These are phyloP conservation scores for Paxillus involutus DNA, from an alignment of 768 basidiomycete genomes.

Conservation along the genomic window DNA sequence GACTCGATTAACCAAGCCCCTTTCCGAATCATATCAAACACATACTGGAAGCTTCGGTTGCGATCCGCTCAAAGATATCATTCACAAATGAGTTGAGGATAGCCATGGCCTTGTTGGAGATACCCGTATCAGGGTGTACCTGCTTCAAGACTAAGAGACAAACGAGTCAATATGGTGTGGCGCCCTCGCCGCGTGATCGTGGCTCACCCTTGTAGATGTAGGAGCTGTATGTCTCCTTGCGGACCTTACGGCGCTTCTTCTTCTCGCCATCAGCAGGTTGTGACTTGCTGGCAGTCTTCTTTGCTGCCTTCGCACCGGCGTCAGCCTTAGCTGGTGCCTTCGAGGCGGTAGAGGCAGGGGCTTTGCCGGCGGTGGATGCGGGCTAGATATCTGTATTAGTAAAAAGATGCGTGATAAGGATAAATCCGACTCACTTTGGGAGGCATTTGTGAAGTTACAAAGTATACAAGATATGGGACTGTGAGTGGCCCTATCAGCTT, in stretches of 20 bases:
- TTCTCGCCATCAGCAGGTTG: slow-evolving; percentile 61
- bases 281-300: slow-evolving; percentile 61
- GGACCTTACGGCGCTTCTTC: slow-evolving; percentile 78
- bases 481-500: slow-evolving; percentile 10
- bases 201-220: slow-evolving; percentile 79
- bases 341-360: slow-evolving; percentile 52
- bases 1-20: background rate
- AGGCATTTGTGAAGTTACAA: slow-evolving; percentile 34
- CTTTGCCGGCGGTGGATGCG: slow-evolving; percentile 39
- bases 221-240: slow-evolving; percentile 82
- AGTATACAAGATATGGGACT: slow-evolving; percentile 32
- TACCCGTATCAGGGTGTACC: slow-evolving; percentile 92
- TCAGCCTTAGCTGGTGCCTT: slow-evolving; percentile 54
- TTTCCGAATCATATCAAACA: slow-evolving; percentile 4
- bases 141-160: slow-evolving; percentile 71
- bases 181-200: too few relatives aligned
- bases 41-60: slow-evolving; percentile 70
- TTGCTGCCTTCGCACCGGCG: slow-evolving; percentile 50
- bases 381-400: slow-evolving; percentile 31
- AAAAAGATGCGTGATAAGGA: slow-evolving; percentile 8
- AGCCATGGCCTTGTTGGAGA: slow-evolving; percentile 87
- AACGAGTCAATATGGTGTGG: background rate
- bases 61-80: slow-evolving; percentile 82
- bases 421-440: slow-evolving; percentile 32
- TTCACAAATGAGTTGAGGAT: slow-evolving; percentile 85